Evolutionary conservation across 75 land plant genomes (phyloP).

Genomic region (Picea glauca): DNA sequence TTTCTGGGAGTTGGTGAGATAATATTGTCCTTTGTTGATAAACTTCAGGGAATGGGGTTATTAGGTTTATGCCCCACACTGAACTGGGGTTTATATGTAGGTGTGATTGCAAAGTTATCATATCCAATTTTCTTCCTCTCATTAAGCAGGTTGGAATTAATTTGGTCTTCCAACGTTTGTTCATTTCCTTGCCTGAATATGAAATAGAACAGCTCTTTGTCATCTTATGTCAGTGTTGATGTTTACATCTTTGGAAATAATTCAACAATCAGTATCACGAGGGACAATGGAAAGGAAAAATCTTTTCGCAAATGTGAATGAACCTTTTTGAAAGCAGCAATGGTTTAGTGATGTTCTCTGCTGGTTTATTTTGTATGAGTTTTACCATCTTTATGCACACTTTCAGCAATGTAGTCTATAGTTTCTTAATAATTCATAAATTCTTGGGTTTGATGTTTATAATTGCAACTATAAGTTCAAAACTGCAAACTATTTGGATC

Average conservation of each 20-base stretch:
- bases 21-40: too few relatives aligned
- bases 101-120: too few relatives aligned
- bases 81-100: too few relatives aligned
- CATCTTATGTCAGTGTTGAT: neutral
- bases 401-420: neutral
- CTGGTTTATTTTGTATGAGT: neutral
- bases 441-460: neutral
- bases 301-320: neutral
- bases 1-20: too few relatives aligned
- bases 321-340: neutral
- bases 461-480: neutral
- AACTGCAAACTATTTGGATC: neutral
- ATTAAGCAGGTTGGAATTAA: too few relatives aligned
- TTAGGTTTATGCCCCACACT: too few relatives aligned
- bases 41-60: too few relatives aligned
- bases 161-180: too few relatives aligned
- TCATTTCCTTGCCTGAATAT: neutral
- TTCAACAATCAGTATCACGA: too few relatives aligned
- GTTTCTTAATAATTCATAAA: neutral
- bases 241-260: neutral
- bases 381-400: neutral
- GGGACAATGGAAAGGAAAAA: neutral
- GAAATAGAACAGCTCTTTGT: neutral
- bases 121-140: too few relatives aligned
- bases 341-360: neutral